A percentile compares a stretch with the other conserved stretches of the same genome.
phyloP scores from a whole-genome alignment of 2,329 filamentous ascomycete genomes.

The Endoconidiophora laricicola region DNA sequence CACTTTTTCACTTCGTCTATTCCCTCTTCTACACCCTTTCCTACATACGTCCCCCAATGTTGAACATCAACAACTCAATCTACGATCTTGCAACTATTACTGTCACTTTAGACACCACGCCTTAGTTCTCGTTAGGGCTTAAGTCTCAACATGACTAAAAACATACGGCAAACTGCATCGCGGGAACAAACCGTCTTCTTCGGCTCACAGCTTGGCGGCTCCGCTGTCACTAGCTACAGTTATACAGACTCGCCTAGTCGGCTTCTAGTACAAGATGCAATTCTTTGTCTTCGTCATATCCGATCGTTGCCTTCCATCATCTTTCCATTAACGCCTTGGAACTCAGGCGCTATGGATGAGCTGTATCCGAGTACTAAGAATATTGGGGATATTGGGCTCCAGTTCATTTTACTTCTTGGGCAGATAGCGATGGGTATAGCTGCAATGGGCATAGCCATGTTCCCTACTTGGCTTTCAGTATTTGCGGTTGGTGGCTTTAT shows the following conservation, averaged over 20 bases:
- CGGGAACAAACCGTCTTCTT: constrained; percentile 31
- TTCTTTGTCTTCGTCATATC: constrained; percentile 27
- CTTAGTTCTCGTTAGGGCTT: not conserved
- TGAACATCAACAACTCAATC: not conserved
- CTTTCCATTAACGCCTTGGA: constrained; percentile 36
- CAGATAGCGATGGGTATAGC: constrained; percentile 46
- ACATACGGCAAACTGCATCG: not conserved
- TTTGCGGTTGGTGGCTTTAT: constrained; percentile 28
- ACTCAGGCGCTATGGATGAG: constrained; percentile 43
- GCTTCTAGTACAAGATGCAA: constrained; percentile 22
- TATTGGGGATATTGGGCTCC: constrained; percentile 37
- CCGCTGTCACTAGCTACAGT: constrained; percentile 40
- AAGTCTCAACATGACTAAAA: not conserved
- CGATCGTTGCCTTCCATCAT: constrained; percentile 44
- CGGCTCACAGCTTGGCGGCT: constrained; percentile 40
- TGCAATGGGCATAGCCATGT: constrained; percentile 29
- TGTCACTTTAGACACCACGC: not conserved
- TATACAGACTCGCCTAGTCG: constrained; percentile 40
- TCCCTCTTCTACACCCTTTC: not conserved
- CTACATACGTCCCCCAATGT: not conserved
- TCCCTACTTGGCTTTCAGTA: constrained; percentile 32
- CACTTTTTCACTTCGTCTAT: not conserved
- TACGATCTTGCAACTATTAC: not conserved
- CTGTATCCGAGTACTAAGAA: constrained; percentile 42
- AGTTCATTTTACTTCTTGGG: constrained; percentile 39